Evolutionary conservation across 345 rosid genomes (phyloP), one percentile per base, ranked within the genome.

Genomic region (Isatis tinctoria): DNA sequence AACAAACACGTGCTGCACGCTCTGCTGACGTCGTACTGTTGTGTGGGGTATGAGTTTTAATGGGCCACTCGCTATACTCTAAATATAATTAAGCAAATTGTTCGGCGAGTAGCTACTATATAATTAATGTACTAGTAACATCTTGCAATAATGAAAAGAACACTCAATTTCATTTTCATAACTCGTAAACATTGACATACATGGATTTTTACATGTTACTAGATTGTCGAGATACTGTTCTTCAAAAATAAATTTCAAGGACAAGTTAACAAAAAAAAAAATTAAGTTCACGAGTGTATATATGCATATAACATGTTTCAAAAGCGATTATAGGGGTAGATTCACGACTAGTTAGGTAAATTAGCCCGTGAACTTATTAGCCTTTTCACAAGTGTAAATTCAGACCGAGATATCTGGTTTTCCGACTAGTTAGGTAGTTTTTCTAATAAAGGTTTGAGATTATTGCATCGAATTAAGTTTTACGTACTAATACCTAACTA

Each of bases 1-100:
- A 41, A 27, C 48, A 22, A 65, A 43, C 71, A 54, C 77, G 77
- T 65, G 65, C 48, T 43, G 17, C 59, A 24, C 39, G 56, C 35
- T 52, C 47, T 35, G 51, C 59, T 24, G 49, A 28, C 49, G 17
- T 8, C 17, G 32, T 65, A 56, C 40, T 44, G 39, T 20, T 63
- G 24, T 53, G 47, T 73, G 17, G 60, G 56, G 63, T 54, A n/a
- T 53, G 44, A 3, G 10, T 59, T 18, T 41, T 37, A 62, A 37
- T 61, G 41, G 18, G 16, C 6, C 9, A 24, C 16, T 51, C 57
- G 57, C 32, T 24, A 24, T 22, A 51, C n/a, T n/a, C n/a, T 60
- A 40, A 18, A 3, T 63, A 28, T 53, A 17, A 28, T 37, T 72
- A 17, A 41, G 26, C 41, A 58, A 40, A 7, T 10, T 10, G 33